Base-by-base conservation (phyloP, 2,329 filamentous ascomycete species). In the Dendryphion nanum region DNA sequence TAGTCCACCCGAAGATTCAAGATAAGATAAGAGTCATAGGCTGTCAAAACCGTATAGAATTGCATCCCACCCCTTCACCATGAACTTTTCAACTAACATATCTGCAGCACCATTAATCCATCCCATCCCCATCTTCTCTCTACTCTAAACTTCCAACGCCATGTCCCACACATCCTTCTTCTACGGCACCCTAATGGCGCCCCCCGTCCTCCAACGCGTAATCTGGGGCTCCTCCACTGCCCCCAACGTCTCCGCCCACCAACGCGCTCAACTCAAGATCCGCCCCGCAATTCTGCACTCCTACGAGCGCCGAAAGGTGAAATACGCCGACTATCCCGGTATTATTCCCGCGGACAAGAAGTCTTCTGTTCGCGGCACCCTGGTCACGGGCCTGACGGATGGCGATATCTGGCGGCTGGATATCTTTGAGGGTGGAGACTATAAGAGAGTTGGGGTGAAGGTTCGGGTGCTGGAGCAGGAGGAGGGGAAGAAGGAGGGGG, bases 201-300 rank as follows among this genome's bases (percentile, higher is more conserved):
- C 85, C 0, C 80, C 85, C 57, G 83, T 97, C 55, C 88, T 97
- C 52, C 85, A 86, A 69, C 85, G 85, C 21, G 89, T 95, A 30
- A 87, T 87, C 65, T 87, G 90, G 67, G 79, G 82, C 49, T 63
- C 69, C 13, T 75, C 45, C 57, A 78, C 57, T 23, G 76, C 63
- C 56, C 73, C 63, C 2, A 45, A 53, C 63, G 74, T 69, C 46
- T 26, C 23, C 10, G 23, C 10, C n/a, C 10, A 10, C n/a, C 74
- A 76, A 58, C 70, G 67, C 41, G 62, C 64, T 10, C 66, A 78
- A 32, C 70, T 91, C 23, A 79, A 79, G 45, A 78, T 89, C 61
- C 75, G 74, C 0, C 86, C 89, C 0, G 90, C 90, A 12, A 69
- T 94, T n/a, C 76, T 97, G 0, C 77, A 82, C 44, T 73, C 77